Evolutionary conservation across 2,329 filamentous ascomycete genomes (phyloP).

Genomic region (Gaeumannomyces sp.): DNA sequence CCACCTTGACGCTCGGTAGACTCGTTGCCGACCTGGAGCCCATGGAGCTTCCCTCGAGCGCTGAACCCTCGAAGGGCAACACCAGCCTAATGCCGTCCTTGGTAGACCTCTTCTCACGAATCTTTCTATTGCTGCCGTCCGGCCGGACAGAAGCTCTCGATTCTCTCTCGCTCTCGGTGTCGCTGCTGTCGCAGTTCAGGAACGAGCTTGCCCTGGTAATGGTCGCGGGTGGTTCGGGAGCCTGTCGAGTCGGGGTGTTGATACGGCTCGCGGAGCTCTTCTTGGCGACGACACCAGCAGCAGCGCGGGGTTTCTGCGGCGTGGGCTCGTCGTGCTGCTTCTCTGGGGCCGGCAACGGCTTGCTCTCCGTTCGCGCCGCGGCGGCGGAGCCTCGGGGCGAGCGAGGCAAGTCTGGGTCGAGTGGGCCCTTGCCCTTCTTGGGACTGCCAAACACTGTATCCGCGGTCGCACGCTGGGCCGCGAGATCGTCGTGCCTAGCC

Average conservation of each 20-base stretch:
- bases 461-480: background rate
- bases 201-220: slow-evolving; percentile 34
- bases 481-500: background rate
- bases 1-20: slow-evolving; percentile 38
- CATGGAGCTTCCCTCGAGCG: slow-evolving; percentile 11
- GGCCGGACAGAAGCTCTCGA: slow-evolving; percentile 24
- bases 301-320: background rate
- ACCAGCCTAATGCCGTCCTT: slow-evolving; percentile 29
- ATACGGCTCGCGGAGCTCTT: slow-evolving; percentile 10
- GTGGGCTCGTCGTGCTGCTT: background rate
- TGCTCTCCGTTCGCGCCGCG: background rate
- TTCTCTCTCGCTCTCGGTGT: slow-evolving; percentile 44
- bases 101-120: slow-evolving; percentile 7
- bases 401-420: background rate
- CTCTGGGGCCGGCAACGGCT: background rate
- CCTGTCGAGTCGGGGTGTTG: slow-evolving; percentile 31
- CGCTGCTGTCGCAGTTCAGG: slow-evolving; percentile 43
- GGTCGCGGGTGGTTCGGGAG: slow-evolving; percentile 25
- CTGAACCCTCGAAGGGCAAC: slow-evolving; percentile 35
- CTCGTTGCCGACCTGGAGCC: slow-evolving; percentile 25
- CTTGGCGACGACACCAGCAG: background rate
- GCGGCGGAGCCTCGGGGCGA: no score
- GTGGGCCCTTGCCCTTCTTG: background rate
- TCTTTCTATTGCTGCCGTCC: slow-evolving; percentile 12
- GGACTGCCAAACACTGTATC: background rate